Evolutionary conservation across 805 yeast species (phyloP), one percentile per base, ranked within the genome.

Genomic region (Torulaspora franciscae): DNA sequence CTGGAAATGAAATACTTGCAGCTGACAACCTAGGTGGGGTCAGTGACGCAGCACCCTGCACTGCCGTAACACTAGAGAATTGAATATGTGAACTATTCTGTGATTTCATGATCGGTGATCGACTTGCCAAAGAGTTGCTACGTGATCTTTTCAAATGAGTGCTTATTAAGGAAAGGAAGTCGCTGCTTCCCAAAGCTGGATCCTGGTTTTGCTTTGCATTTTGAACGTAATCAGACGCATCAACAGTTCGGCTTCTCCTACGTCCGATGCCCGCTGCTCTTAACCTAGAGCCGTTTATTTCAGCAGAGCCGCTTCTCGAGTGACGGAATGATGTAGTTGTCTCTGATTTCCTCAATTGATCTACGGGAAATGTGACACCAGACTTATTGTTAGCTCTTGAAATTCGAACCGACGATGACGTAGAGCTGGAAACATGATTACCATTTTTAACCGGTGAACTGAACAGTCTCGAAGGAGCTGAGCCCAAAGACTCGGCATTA

Each of bases 181-280:
- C 52, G 26, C 30, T 36, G 15, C 43, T 25, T 5, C 47, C 40
- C 9, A 40, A 32, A 11, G 29, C 37, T 14, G 28, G 17, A 10
- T 26, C 34, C 11, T 22, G 23, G 9, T 14, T 22, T n/a, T 32
- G 34, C 8, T 14, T 37, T 33, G 14, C 42, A 42, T 27, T 41
- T 46, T 27, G 42, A 40, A 6, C 34, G 37, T 54, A 47, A 36
- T 59, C 68, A 22, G 51, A 48, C 1, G 55, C 50, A 30, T 61
- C 68, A 8, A 62, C 56, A 0, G 68, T 64, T 38, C 56, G 59
- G 46, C 68, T 64, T 39, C 68, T 59, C 40, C 58, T 53, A 41
- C 67, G 55, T 7, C 48, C 52, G 2, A 43, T 48, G 29, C 42
- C 27, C 11, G 40, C 32, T 2, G 46, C 32, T 19, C 43, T 36